Evolutionary conservation across 2,329 filamentous ascomycete genomes (phyloP), one percentile per base, ranked within the genome.

Genomic region (Venturia carpophila): DNA sequence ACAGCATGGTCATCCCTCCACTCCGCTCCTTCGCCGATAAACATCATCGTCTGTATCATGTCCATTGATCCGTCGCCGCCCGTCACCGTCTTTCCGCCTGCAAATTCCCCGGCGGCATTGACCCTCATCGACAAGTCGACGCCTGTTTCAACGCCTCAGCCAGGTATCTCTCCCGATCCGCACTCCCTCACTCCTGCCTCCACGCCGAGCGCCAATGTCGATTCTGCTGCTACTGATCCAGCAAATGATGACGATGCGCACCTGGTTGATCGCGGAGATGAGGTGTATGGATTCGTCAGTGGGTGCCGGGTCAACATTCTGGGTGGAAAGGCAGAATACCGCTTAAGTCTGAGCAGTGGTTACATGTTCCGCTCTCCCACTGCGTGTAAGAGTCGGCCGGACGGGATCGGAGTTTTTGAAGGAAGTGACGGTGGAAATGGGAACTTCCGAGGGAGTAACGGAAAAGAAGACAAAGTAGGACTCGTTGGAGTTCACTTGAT

Each of bases 221-320:
- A 77, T 2, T 76, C 79, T 43, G 74, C 75, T 60, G 72, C 76
- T 67, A 74, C 19, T 81, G 85, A 69, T 76, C 82, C 60, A 47
- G 71, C 67, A 1, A 69, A 68, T 24, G 85, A 88, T 66, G 79
- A 80, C 1, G 89, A 92, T 66, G 84, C 87, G 0, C 83, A 87
- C 24, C 82, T 95, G 13, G 77, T 90, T 21, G 90, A 94, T 71
- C 75, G 84, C 1, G 86, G 86, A 0, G 90, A 94, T 70, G 88
- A 90, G 68, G 88, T 84, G 0, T 93, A 88, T 87, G 89, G 87
- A 24, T 83, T 89, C 5, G 79, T 94, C 19, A 81, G 90, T 52
- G 82, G 84, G 0, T 87, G 91, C 71, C 81, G 76, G n/a, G 69
- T 74, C 0, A 76, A 71, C 63, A 49, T 63, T 60, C 7, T 43